Base-by-base conservation (phyloP, 148 eudicot genomes). In the Fagopyrum esculentum region DNA sequence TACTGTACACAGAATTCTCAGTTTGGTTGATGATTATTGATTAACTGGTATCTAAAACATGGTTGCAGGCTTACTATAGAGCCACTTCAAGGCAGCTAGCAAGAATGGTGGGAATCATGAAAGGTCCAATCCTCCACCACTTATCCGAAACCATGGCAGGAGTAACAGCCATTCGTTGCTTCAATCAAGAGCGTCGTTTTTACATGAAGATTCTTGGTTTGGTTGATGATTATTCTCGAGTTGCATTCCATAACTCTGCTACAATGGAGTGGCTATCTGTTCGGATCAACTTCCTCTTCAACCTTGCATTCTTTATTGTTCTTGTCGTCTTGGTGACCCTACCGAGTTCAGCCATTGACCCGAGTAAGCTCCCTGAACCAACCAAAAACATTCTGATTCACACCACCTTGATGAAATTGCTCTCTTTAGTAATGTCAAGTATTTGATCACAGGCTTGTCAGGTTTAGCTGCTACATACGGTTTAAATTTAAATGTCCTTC, bases 211-310 rank as follows among this genome's bases (percentile, higher is more conserved):
- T 75, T 72, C 79, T 85, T 26, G 70, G 76, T 29, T 82, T 93
- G 74, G 85, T 87, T 29, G 89, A 93, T 84, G 90, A 91, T 61
- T 93, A 93, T 71, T 87, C 97, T 45, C 88, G 89, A 0, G 90
- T 91, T 75, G 87, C 88, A 40, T 91, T 93, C 81, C 89, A 90
- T 83, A 91, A 89, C 79, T 85, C 88, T 22, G 93, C 90, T 15
- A 86, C 97, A 43, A 93, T 93, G 98, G 98, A 93, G 76, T 91
- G 97, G 98, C 89, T 93, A 7, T 93, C 90, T 48, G 81, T 88
- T 40, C 77, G 97, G 30, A 87, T 88, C 60, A 91, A 93, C 83
- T 88, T 90, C 75, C 85, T 93, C 75, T 93, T 93, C 88, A 93
- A 89, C 81, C 77, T 89, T 10, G 95, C 83, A 19, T 91, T 93